A percentile compares a stretch with the other conserved stretches of the same genome.
These are phyloP conservation scores for Colletotrichum aenigma DNA, from an alignment of 2,329 filamentous ascomycete species.

Conservation along the genomic window DNA sequence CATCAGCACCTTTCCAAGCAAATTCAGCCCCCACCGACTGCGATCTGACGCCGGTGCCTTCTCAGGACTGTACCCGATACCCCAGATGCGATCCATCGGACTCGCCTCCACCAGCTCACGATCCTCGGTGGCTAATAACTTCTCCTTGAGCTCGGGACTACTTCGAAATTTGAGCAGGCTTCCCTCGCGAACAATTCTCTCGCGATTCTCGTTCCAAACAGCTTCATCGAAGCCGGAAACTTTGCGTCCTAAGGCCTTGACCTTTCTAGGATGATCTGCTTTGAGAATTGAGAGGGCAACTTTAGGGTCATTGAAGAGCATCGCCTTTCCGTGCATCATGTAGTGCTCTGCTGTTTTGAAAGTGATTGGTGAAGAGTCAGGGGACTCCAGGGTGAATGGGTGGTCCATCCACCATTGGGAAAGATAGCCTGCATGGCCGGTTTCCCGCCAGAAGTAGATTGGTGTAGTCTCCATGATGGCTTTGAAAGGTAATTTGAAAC, in stretches of 20 bases:
- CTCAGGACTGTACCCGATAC: constrained; percentile 61
- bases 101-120: constrained; percentile 67
- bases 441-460: constrained; percentile 55
- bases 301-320: constrained; percentile 49
- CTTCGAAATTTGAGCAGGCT: constrained; percentile 64
- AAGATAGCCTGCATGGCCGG: constrained; percentile 57
- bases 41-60: constrained; percentile 49
- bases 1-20: constrained; percentile 68
- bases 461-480: background rate
- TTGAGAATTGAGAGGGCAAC: constrained; percentile 53
- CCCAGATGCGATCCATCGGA: constrained; percentile 68
- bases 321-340: constrained; percentile 60
- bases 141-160: constrained; percentile 45
- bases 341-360: constrained; percentile 61
- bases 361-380: constrained; percentile 35
- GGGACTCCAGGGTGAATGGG: constrained; percentile 36
- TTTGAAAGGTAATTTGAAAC: background rate
- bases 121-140: constrained; percentile 62
- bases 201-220: constrained; percentile 56
- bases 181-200: constrained; percentile 59
- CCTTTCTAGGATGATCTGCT: constrained; percentile 47
- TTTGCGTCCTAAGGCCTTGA: constrained; percentile 59
- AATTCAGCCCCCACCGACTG: constrained; percentile 65
- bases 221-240: constrained; percentile 56
- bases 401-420: constrained; percentile 63